Conservation (phyloP, 2,329 filamentous ascomycete genomes). For the Botrytis aclada region DNA sequence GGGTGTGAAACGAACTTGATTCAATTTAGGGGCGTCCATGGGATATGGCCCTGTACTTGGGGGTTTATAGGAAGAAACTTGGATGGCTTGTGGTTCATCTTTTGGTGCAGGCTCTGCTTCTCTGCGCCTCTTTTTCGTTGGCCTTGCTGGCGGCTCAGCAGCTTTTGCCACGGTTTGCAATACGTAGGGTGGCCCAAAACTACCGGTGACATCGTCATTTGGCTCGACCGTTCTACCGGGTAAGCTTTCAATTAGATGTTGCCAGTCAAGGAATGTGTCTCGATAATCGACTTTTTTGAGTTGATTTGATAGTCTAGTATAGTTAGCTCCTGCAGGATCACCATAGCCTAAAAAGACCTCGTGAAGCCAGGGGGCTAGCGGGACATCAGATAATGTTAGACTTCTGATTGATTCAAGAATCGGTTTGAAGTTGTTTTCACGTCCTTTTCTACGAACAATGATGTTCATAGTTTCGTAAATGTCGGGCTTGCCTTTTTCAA, state of each 20-base stretch:
- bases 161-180: conserved; percentile 63
- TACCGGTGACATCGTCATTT: conserved; percentile 64
- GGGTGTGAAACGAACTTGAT: conserved; percentile 83
- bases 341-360: conserved; percentile 98
- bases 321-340: conserved; percentile 82
- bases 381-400: conserved; percentile 79
- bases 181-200: conserved; percentile 85
- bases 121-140: conserved; percentile 81
- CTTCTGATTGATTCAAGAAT: conserved; percentile 88
- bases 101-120: conserved; percentile 67
- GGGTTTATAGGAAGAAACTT: conserved; percentile 86
- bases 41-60: conserved; percentile 88
- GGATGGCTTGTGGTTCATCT: conserved; percentile 63
- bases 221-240: conserved; percentile 86
- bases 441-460: conserved; percentile 73
- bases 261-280: conserved; percentile 94
- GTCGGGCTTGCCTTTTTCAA: conserved; percentile 66
- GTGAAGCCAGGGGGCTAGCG: conserved; percentile 86
- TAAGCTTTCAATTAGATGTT: conserved; percentile 85
- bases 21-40: conserved; percentile 76
- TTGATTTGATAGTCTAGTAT: conserved; percentile 75
- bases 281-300: conserved; percentile 81
- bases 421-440: conserved; percentile 97
- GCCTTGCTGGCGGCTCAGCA: conserved; percentile 49
- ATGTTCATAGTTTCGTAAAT: conserved; percentile 84